These are phyloP conservation scores for Calamus simplicifolius DNA, from an alignment of 176 grass and related monocot species.

Conservation along the genomic window DNA sequence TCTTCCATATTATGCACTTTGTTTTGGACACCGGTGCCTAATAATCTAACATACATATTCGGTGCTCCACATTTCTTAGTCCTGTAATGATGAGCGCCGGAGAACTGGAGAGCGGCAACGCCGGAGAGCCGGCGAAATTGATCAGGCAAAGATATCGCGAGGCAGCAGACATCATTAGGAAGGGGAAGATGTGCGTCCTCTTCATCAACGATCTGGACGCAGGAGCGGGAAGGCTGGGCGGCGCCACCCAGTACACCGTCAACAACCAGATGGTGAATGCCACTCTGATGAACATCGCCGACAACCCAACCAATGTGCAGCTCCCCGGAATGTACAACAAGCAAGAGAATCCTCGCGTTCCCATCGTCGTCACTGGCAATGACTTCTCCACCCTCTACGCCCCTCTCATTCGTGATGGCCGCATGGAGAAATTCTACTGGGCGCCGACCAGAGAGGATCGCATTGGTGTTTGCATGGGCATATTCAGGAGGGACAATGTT, in stretches of 20 bases:
- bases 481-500: conserved; percentile 16
- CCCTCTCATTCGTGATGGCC: conserved; percentile 18
- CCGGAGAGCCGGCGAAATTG: conserved; percentile 20
- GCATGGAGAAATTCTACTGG: conserved; percentile 25
- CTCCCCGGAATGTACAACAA: conserved; percentile 29
- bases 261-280: conserved; percentile 28
- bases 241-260: conserved; percentile 24
- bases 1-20: no score
- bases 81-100: conserved; percentile 23
- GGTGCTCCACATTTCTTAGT: neutral
- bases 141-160: conserved; percentile 20
- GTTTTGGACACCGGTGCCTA: neutral
- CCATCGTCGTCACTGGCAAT: conserved; percentile 16
- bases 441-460: conserved; percentile 13
- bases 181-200: conserved; percentile 26
- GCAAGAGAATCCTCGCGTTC: conserved; percentile 17
- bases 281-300: conserved; percentile 28
- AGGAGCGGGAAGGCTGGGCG: conserved; percentile 7
- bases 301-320: conserved; percentile 25
- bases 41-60: no score
- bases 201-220: conserved; percentile 31
- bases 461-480: conserved; percentile 15
- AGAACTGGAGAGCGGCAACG: conserved; percentile 21
- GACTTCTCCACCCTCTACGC: conserved; percentile 24
- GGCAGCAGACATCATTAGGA: conserved; percentile 12